Percentiles rank a stretch among this genome's conserved stretches.
Evolutionary conservation across 192 early-diverging fungal species (phyloP).

Genomic region (Spinellus fusiger): DNA sequence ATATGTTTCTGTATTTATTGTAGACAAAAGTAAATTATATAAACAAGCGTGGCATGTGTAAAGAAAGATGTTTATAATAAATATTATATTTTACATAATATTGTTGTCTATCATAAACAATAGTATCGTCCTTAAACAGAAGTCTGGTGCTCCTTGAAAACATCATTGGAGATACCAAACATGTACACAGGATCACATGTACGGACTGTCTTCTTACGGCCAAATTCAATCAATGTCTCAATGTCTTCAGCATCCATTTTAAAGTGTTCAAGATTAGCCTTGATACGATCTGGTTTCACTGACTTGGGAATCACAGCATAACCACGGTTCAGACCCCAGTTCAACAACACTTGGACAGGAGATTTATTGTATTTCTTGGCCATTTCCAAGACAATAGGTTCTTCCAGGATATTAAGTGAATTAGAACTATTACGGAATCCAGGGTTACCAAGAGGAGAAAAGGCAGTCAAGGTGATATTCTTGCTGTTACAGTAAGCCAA

Average conservation of each 20-base stretch:
- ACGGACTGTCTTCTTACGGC: conserved; percentile 5
- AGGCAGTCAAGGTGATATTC: conserved; percentile 55
- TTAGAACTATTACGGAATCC: conserved; percentile 14
- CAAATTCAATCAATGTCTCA: conserved; percentile 16
- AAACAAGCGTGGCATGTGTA: no score
- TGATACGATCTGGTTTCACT: conserved; percentile 40
- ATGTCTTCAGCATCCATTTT: conserved; percentile 13
- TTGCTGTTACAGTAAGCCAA: conserved; percentile 48
- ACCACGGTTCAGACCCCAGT: conserved; percentile 48
- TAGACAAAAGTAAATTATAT: no score
- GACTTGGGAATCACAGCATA: conserved; percentile 61
- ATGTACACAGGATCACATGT: no score
- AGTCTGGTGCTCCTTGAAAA: no score
- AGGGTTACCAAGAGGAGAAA: conserved; percentile 55
- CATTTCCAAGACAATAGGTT: no score
- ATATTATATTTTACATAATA: no score
- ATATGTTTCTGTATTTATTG: no score
- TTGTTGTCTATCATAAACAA: no score
- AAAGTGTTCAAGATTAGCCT: conserved; percentile 46
- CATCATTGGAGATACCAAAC: no score
- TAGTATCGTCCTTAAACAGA: no score
- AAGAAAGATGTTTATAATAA: no score
- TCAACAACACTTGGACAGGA: conserved; percentile 49
- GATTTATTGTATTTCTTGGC: conserved; percentile 42
- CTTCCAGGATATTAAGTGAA: no score